Percentiles rank a stretch among this genome's conserved stretches.
These are phyloP conservation scores for Coemansia aciculifera DNA, from an alignment of 192 early-diverging fungal genomes.

Conservation along the genomic window DNA sequence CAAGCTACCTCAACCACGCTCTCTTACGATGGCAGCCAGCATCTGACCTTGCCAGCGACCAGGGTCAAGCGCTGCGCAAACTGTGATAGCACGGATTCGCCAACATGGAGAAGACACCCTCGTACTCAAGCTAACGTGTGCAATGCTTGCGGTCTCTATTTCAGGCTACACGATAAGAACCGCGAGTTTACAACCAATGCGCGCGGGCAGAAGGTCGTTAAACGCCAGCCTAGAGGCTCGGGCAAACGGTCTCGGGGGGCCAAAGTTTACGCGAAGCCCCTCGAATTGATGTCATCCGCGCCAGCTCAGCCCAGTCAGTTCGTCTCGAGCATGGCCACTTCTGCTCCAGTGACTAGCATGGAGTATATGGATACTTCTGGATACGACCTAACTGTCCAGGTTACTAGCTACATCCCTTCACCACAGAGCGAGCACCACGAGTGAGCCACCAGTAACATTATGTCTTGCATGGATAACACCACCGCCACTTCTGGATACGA, in stretches of 20 bases:
- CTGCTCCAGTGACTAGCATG: background rate
- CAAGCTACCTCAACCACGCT: background rate
- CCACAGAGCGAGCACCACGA: background rate
- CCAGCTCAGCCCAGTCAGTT: background rate
- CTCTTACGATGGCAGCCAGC: background rate
- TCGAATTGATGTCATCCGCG: background rate
- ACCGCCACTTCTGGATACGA: too few relatives aligned
- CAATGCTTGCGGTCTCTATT: constrained; percentile 40
- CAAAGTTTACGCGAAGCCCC: background rate
- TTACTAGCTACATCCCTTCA: background rate
- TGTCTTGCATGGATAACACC: too few relatives aligned
- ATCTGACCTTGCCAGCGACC: background rate
- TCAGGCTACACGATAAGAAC: constrained; percentile 16
- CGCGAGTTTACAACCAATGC: constrained; percentile 16
- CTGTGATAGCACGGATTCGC: constrained; percentile 12
- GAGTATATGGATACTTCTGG: background rate
- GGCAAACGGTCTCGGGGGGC: background rate
- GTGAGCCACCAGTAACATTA: too few relatives aligned
- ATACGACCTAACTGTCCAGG: background rate
- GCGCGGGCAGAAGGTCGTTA: constrained; percentile 15
- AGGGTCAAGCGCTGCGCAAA: background rate
- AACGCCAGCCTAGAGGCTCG: constrained; percentile 21
- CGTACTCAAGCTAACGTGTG: constrained; percentile 7
- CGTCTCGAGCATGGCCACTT: too few relatives aligned
- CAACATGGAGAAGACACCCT: constrained; percentile 32